phyloP scores from a whole-genome alignment of 495 filamentous ascomycete genomes.

The Clohesyomyces aquaticus region DNA sequence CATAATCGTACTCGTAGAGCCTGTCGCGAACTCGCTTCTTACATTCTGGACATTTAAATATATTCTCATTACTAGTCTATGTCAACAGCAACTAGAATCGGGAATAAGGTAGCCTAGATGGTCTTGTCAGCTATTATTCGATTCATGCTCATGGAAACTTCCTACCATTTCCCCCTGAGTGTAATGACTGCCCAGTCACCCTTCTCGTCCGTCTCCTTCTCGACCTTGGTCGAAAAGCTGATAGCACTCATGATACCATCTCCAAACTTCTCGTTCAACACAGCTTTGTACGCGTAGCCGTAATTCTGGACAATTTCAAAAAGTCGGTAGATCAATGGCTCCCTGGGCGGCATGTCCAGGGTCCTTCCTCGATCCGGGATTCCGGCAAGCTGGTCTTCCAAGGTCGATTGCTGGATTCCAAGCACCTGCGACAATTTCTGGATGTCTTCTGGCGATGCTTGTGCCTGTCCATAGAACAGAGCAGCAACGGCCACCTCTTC shows the following conservation, averaged over 20 bases:
- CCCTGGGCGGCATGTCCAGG: slow-evolving; percentile 90
- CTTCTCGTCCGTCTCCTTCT: slow-evolving; percentile 89
- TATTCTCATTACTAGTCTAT: slow-evolving; percentile 1
- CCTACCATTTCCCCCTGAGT: slow-evolving; percentile 89
- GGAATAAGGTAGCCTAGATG: slow-evolving; percentile 46
- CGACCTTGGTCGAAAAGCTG: slow-evolving; percentile 87
- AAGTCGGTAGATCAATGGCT: slow-evolving; percentile 90
- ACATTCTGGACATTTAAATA: no score
- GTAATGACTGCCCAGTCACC: slow-evolving; percentile 93
- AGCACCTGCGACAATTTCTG: slow-evolving; percentile 70
- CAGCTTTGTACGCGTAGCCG: slow-evolving; percentile 93
- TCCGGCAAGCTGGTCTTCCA: slow-evolving; percentile 66
- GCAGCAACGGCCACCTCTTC: slow-evolving; percentile 90
- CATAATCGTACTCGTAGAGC: no score
- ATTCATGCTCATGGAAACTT: background rate
- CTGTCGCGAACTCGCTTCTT: no score
- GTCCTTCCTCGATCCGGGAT: slow-evolving; percentile 83
- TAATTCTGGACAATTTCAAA: slow-evolving; percentile 99
- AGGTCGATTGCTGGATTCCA: slow-evolving; percentile 57
- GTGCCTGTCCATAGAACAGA: slow-evolving; percentile 92
- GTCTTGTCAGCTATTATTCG: background rate
- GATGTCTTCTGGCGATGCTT: slow-evolving; percentile 78
- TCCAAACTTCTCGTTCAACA: slow-evolving; percentile 98
- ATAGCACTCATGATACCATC: slow-evolving; percentile 99
- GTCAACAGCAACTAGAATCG: slow-evolving; percentile 42